Conservation (phyloP, 2,329 filamentous ascomycete genomes). For the Magnaporthales sp. region DNA sequence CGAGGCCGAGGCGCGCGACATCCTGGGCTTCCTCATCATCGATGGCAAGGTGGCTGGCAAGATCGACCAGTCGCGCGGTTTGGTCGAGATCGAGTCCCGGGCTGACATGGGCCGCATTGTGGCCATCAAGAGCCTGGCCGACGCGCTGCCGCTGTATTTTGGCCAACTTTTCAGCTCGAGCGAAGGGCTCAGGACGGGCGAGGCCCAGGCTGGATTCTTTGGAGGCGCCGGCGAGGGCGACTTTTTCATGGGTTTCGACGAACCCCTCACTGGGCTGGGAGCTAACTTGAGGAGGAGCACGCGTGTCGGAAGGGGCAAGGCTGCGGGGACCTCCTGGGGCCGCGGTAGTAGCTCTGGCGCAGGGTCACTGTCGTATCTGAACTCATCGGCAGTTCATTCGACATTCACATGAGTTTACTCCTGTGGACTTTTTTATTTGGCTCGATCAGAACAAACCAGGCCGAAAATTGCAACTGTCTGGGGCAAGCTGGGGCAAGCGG, state of each 20-base stretch:
- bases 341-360: not conserved
- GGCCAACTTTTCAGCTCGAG: constrained; percentile 66
- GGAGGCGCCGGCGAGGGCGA: constrained; percentile 5
- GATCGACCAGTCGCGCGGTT: constrained; percentile 82
- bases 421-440: not conserved
- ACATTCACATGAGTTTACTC: not conserved
- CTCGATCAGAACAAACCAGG: not conserved
- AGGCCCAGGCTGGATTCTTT: not conserved
- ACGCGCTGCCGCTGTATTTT: constrained; percentile 62
- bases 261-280: not conserved
- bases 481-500: not conserved
- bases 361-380: not conserved
- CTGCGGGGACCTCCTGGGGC: not conserved
- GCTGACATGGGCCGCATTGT: constrained; percentile 66
- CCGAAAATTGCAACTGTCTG: not conserved
- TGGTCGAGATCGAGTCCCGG: constrained; percentile 68
- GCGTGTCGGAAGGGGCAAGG: not conserved
- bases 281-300: not conserved
- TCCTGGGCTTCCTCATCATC: constrained; percentile 88
- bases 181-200: constrained; percentile 50
- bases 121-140: constrained; percentile 65
- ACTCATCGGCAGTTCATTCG: not conserved
- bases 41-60: constrained; percentile 79
- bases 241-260: constrained; percentile 4
- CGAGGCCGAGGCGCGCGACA: constrained; percentile 82